A percentile compares a stretch with the other conserved stretches of the same genome.
These are phyloP conservation scores for Euphorbia schlechtendalii DNA, from an alignment of 441 rosid genomes.

Conservation along the genomic window DNA sequence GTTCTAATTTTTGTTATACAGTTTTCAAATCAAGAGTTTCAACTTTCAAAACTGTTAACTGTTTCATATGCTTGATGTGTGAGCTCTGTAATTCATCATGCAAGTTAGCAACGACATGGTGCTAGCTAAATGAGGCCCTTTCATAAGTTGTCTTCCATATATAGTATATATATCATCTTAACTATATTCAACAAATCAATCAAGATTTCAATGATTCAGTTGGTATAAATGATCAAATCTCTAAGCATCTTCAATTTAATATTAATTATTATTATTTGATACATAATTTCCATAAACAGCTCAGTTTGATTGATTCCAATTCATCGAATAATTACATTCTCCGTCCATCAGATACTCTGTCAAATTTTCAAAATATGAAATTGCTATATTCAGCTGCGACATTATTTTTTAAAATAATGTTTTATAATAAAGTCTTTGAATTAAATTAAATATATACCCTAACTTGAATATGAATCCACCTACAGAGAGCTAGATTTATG, in stretches of 20 bases:
- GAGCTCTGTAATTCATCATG: too few species aligned
- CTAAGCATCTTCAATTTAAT: not conserved
- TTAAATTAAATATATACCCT: not conserved
- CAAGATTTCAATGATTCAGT: not conserved
- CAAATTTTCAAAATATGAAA: not conserved
- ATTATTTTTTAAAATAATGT: not conserved
- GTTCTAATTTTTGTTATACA: too few species aligned
- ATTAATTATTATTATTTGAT: not conserved
- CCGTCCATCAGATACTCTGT: not conserved
- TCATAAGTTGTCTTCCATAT: too few species aligned
- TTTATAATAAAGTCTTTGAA: not conserved
- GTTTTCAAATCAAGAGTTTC: too few species aligned
- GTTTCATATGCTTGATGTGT: too few species aligned
- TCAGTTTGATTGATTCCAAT: not conserved
- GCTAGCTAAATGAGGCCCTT: too few species aligned
- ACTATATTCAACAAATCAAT: conserved; percentile 2
- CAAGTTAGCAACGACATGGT: too few species aligned
- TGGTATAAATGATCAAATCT: not conserved
- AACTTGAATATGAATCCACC: not conserved
- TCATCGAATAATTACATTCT: not conserved
- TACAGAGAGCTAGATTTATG: conserved; percentile 5
- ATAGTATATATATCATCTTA: too few species aligned
- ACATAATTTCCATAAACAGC: not conserved
- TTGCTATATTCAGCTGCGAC: too few species aligned
- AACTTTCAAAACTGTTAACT: too few species aligned